Evolutionary conservation across 768 basidiomycete genomes (phyloP), one percentile per base, ranked within the genome.

Genomic region (Phlegmacium glaucopus): DNA sequence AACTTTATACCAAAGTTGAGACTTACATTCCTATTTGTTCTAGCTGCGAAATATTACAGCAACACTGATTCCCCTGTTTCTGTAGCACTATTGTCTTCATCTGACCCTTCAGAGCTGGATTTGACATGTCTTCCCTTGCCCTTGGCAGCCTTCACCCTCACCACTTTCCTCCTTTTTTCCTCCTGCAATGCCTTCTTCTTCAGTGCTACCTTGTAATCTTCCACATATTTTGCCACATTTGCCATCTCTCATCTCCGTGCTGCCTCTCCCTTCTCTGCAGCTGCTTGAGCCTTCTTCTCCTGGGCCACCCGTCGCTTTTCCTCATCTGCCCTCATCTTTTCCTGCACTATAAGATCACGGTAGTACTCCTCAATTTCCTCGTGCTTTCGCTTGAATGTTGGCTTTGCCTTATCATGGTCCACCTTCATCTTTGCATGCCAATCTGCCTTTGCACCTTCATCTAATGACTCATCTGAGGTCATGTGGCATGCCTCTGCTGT

Each of bases 401-500:
- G 44, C 10, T 10, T 26, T 4, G 47, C 50, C 29, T 46, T 44
- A 9, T 47, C 37, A 9, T 36, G 44, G 4, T 35, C 17, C 8
- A 48, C 52, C 39, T 55, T 44, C 32, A 50, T 35, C 3, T 25
- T 22, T 6, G n/a, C 36, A 30, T 44, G n/a, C 44, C 42, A 55
- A 11, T 41, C 30, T 36, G 25, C 39, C 32, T 44, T 40, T 22
- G 58, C 46, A 27, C 61, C 52, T 16, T 48, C 45, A 0, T 43
- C 49, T 5, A 61, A 32, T 8, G 40, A 56, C 44, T 65, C 56
- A 2, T 27, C 44, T 3, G 35, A 17, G 1, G 60, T 65, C 57
- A 65, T 56, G 39, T 63, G 61, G 1, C 48, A 45, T 12, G 59
- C 51, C 35, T 46, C 43, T 45, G 52, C 39, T 2, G 51, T 49